Conservation (phyloP, 2,329 filamentous ascomycete species). For the Calonectria honghensis region DNA sequence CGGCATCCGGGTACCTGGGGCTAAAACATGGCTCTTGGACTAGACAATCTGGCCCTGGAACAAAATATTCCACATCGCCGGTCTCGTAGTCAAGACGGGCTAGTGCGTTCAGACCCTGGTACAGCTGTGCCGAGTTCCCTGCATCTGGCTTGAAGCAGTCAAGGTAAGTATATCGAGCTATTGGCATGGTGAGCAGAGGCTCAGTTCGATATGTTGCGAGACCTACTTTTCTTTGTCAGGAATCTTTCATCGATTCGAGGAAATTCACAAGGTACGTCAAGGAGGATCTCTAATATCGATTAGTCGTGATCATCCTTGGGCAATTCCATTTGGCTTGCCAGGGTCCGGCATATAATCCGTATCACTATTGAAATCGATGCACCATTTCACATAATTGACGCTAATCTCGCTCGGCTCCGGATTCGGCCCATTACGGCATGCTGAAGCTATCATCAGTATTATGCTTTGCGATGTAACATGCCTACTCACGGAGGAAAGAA, state of each 20-base stretch:
- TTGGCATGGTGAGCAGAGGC: background rate
- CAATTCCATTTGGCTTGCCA: background rate
- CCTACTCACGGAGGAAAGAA: background rate
- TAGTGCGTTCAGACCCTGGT: slow-evolving; percentile 4
- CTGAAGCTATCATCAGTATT: background rate
- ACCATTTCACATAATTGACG: slow-evolving; percentile 20
- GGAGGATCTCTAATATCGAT: background rate
- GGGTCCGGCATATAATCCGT: background rate
- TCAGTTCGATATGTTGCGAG: fast-evolving
- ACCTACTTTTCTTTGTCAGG: background rate
- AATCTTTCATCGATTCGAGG: slow-evolving; percentile 18
- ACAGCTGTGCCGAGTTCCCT: background rate
- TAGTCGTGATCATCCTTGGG: background rate
- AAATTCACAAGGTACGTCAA: slow-evolving; percentile 7
- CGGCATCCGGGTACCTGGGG: background rate
- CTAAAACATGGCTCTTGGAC: slow-evolving; percentile 16
- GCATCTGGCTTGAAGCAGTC: slow-evolving; percentile 10
- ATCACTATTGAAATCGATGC: background rate
- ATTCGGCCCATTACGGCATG: background rate
- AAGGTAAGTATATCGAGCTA: background rate
- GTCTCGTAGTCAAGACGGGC: slow-evolving; percentile 12
- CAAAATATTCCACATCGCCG: background rate
- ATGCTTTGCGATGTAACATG: too few species aligned
- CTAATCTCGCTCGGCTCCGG: slow-evolving; percentile 1
- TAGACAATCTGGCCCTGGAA: slow-evolving; percentile 6